Conservation (phyloP, 805 yeast species). For the Maudiozyma barnettii region DNA sequence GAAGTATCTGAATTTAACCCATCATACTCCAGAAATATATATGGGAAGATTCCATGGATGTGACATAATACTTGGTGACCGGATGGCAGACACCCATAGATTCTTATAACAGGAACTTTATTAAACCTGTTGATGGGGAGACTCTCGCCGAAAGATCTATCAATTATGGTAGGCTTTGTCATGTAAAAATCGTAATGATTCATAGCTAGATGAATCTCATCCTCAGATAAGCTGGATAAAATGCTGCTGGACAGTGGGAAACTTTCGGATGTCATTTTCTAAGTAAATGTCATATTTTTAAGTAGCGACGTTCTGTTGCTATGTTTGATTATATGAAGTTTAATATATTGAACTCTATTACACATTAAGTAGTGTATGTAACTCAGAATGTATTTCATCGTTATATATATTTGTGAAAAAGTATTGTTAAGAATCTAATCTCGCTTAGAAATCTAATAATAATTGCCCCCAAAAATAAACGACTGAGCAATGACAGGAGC, state of each 20-base stretch:
- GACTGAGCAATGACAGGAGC: no score
- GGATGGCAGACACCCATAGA: constrained; percentile 61
- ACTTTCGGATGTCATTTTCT: neutral
- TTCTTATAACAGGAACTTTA: constrained; percentile 65
- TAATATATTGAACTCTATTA: no score
- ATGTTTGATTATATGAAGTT: neutral
- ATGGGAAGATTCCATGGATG: constrained; percentile 79
- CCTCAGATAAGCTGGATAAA: constrained; percentile 7
- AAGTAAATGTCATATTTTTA: no score
- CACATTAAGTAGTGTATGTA: no score
- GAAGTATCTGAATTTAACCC: constrained; percentile 29
- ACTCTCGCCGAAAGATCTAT: constrained; percentile 32
- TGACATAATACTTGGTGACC: constrained; percentile 59
- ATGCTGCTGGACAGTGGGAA: neutral
- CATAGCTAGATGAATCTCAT: constrained; percentile 41
- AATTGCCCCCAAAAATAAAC: neutral
- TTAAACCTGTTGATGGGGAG: constrained; percentile 28
- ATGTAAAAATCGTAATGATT: constrained; percentile 61
- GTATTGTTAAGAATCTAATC: neutral
- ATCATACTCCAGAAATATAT: constrained; percentile 56
- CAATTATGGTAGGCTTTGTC: constrained; percentile 44
- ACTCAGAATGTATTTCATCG: no score
- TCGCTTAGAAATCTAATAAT: neutral
- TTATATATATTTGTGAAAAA: no score
- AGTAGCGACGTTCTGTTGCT: neutral